These are phyloP conservation scores for Candida pini DNA, from an alignment of 805 yeast genomes.

Conservation along the genomic window DNA sequence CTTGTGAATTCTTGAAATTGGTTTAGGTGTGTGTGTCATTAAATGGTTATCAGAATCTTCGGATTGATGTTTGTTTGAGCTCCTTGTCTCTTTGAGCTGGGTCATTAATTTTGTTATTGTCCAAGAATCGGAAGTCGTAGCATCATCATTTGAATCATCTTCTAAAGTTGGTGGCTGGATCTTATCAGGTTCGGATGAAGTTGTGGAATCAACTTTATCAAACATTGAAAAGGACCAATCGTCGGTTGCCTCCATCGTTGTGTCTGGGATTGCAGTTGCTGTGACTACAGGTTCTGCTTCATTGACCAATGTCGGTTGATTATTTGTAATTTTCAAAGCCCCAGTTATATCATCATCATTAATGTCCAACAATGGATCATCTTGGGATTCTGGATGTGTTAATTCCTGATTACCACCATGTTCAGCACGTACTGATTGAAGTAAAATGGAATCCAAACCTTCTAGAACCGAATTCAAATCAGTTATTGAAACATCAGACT, in stretches of 20 bases:
- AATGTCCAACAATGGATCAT: too few relatives aligned
- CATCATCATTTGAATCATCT: too few relatives aligned
- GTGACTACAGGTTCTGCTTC: background rate
- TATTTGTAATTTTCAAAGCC: background rate
- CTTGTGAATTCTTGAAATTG: background rate
- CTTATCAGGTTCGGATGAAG: slow-evolving; percentile 1
- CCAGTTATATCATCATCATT: background rate
- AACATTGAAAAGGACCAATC: slow-evolving; percentile 13
- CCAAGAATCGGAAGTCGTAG: slow-evolving; percentile 22
- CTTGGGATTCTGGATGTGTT: too few relatives aligned
- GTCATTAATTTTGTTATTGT: slow-evolving; percentile 11
- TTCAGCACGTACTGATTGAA: slow-evolving; percentile 3
- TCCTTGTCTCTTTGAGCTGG: slow-evolving; percentile 1
- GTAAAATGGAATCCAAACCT: slow-evolving; percentile 8
- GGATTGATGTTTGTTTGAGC: too few relatives aligned
- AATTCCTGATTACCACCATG: background rate
- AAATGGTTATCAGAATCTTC: too few relatives aligned
- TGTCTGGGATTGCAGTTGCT: background rate
- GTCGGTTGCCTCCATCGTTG: background rate
- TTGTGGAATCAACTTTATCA: slow-evolving; percentile 2
- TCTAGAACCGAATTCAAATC: slow-evolving; percentile 17
- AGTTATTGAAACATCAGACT: slow-evolving; percentile 33
- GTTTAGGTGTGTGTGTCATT: too few relatives aligned
- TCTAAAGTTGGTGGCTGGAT: too few relatives aligned
- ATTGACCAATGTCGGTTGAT: background rate